A percentile compares a stretch with the other conserved stretches of the same genome.
Conservation (phyloP, 176 grass and related monocot species). For the Chrysopogon serrulatus region DNA sequence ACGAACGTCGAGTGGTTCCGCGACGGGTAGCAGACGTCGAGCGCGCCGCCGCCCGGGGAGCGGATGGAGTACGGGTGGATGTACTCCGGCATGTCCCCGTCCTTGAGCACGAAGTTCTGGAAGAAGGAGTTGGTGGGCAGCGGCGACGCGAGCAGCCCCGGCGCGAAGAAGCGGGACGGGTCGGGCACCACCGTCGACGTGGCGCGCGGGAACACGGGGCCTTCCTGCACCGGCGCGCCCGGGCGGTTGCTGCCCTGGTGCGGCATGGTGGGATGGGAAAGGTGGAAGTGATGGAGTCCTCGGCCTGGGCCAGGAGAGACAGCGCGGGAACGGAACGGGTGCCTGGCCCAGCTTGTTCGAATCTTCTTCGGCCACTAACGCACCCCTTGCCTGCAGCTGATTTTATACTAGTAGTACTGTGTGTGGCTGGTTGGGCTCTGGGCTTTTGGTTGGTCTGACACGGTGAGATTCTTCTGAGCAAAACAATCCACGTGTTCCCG, state of each 20-base stretch:
- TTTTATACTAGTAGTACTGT: conserved; percentile 7
- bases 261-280: conserved; percentile 26
- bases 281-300: too few species aligned
- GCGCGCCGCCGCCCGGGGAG: conserved; percentile 33
- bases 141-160: conserved; percentile 48
- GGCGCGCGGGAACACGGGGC: conserved; percentile 53
- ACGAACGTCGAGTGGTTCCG: conserved; percentile 50
- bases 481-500: too few species aligned
- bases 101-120: conserved; percentile 87
- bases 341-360: conserved; percentile 33
- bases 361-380: conserved; percentile 23
- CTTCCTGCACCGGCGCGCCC: background rate
- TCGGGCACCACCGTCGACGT: conserved; percentile 72
- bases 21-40: conserved; percentile 70
- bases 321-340: too few species aligned
- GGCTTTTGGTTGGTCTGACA: too few species aligned
- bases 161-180: conserved; percentile 73
- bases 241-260: background rate
- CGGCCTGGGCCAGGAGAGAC: background rate
- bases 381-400: background rate
- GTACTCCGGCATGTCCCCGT: conserved; percentile 94
- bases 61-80: conserved; percentile 87
- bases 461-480: too few species aligned
- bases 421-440: too few species aligned
- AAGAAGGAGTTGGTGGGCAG: conserved; percentile 97